Conservation (phyloP, 805 yeast genomes). For the Blastobotrys peoriensis region DNA sequence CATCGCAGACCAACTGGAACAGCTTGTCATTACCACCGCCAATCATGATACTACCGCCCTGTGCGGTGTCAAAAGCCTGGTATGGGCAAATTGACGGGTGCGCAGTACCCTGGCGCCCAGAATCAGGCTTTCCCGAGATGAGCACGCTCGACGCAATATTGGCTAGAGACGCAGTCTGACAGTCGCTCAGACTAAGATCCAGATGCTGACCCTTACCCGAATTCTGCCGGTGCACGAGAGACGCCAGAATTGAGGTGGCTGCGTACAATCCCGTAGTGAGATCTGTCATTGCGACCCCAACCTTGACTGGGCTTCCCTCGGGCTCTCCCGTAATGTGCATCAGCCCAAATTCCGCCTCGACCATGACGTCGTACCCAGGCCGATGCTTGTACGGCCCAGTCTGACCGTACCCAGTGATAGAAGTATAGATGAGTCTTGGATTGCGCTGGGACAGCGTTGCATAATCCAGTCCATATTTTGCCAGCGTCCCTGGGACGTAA, state of each 20-base stretch:
- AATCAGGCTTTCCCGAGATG: slow-evolving; percentile 34
- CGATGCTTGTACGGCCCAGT: slow-evolving; percentile 35
- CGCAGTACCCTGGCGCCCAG: slow-evolving; percentile 38
- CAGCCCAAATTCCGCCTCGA: slow-evolving; percentile 40
- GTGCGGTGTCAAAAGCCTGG: slow-evolving; percentile 34
- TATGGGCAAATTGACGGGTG: slow-evolving; percentile 39
- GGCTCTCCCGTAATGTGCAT: slow-evolving; percentile 40
- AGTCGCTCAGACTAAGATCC: slow-evolving; percentile 34
- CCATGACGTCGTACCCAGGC: slow-evolving; percentile 41
- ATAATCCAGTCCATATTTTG: slow-evolving; percentile 33
- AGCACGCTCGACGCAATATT: slow-evolving; percentile 36
- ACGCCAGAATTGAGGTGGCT: slow-evolving; percentile 34
- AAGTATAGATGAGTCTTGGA: slow-evolving; percentile 31
- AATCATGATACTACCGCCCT: slow-evolving; percentile 34
- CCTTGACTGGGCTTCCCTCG: slow-evolving; percentile 37
- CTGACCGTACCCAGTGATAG: slow-evolving; percentile 40
- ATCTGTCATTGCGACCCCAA: slow-evolving; percentile 41
- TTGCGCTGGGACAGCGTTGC: slow-evolving; percentile 23
- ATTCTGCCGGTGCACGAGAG: slow-evolving; percentile 28
- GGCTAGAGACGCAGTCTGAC: slow-evolving; percentile 36
- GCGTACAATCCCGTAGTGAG: slow-evolving; percentile 37
- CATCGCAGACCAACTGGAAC: slow-evolving; percentile 30
- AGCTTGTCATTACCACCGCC: slow-evolving; percentile 39
- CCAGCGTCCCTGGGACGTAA: slow-evolving; percentile 34
- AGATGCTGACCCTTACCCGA: slow-evolving; percentile 36